Conservation (phyloP, 164 flowering plant species). For the Buxus sempervirens region DNA sequence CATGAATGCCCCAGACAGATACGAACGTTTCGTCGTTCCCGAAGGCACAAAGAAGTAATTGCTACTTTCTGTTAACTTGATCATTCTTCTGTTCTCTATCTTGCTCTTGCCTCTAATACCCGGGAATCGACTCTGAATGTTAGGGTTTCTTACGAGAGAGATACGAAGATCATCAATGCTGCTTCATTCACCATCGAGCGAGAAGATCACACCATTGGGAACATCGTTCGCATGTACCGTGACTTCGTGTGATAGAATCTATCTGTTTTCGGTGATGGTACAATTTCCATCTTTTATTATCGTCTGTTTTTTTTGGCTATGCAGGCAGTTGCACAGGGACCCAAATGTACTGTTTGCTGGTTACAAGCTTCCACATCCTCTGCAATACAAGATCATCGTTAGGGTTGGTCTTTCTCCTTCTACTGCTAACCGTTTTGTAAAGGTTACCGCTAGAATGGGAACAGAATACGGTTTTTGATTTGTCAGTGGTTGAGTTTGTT, state of each 20-base stretch:
- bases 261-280: neutral
- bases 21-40: slow-evolving; percentile 91
- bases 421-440: neutral
- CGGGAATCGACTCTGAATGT: neutral
- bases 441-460: neutral
- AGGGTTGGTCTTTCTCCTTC: slow-evolving; percentile 52
- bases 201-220: slow-evolving; percentile 94
- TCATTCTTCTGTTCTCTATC: neutral
- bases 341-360: slow-evolving; percentile 89
- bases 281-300: neutral
- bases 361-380: slow-evolving; percentile 98
- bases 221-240: slow-evolving; percentile 82
- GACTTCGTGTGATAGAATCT: neutral
- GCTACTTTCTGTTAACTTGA: slow-evolving; percentile 2
- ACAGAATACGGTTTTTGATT: neutral
- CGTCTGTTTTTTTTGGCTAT: neutral
- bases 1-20: slow-evolving; percentile 91
- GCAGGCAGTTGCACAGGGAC: slow-evolving; percentile 93
- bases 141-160: slow-evolving; percentile 96
- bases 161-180: slow-evolving; percentile 97
- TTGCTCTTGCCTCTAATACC: too few relatives aligned
- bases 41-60: slow-evolving; percentile 87
- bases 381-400: slow-evolving; percentile 89
- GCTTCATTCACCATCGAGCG: slow-evolving; percentile 92
- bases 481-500: neutral